phyloP scores from a whole-genome alignment of 192 early-diverging fungal genomes.

The Coemansia brasiliensis region DNA sequence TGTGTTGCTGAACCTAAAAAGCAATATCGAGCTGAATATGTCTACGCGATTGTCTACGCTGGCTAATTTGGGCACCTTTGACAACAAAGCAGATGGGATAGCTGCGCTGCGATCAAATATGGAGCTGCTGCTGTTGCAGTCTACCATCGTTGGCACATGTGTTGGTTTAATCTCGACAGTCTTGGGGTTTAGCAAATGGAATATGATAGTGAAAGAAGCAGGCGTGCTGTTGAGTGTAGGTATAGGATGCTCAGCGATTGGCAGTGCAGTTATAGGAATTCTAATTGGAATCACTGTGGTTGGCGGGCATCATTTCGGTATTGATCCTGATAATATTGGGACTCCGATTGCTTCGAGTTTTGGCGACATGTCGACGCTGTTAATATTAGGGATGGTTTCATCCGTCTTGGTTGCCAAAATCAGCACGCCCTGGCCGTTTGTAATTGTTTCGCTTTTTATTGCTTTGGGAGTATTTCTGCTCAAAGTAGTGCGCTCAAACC shows the following conservation, averaged over 20 bases:
- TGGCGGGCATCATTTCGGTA: slow-evolving; percentile 58
- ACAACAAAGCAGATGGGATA: slow-evolving; percentile 52
- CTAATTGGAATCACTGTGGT: slow-evolving; percentile 72
- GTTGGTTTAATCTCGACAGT: slow-evolving; percentile 71
- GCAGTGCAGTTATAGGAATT: slow-evolving; percentile 69
- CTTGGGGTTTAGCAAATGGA: slow-evolving; percentile 6
- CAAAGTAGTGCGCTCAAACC: slow-evolving; percentile 59
- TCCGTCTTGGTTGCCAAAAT: slow-evolving; percentile 15
- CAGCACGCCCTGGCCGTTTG: slow-evolving; percentile 33
- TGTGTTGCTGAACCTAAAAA: slow-evolving; percentile 83
- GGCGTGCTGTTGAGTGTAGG: slow-evolving; percentile 63
- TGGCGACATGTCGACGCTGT: slow-evolving; percentile 53
- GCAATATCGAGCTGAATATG: slow-evolving; percentile 90
- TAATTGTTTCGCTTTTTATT: slow-evolving; percentile 41
- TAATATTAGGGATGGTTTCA: slow-evolving; percentile 26
- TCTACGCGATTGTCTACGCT: slow-evolving; percentile 81
- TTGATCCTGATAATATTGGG: slow-evolving; percentile 72
- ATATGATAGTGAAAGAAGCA: background rate
- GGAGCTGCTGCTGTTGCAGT: slow-evolving; percentile 73
- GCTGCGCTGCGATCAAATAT: slow-evolving; percentile 71
- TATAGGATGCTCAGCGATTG: slow-evolving; percentile 67
- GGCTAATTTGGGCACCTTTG: slow-evolving; percentile 69
- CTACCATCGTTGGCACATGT: slow-evolving; percentile 65
- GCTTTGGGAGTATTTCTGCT: slow-evolving; percentile 49
- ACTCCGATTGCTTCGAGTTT: slow-evolving; percentile 54